Evolutionary conservation across 2,329 filamentous ascomycete genomes (phyloP).

Genomic region (Allantophomopsis cytisporea): DNA sequence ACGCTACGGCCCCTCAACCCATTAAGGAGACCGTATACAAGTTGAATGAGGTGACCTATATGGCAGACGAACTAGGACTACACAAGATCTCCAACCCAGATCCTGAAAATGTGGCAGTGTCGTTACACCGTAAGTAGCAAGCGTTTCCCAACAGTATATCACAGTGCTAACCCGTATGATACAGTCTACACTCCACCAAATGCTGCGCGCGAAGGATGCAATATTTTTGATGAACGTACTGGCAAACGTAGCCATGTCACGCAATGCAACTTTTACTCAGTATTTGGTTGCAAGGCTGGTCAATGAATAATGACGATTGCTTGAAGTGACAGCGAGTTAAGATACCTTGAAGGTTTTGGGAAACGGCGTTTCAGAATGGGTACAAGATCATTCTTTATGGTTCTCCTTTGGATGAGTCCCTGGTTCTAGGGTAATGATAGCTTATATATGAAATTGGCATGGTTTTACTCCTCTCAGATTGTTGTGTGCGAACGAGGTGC

Average conservation of each 20-base stretch:
- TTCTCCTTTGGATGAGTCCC: no score
- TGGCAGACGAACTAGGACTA: slow-evolving; percentile 79
- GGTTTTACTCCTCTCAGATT: no score
- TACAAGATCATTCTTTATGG: neutral
- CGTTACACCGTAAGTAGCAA: slow-evolving; percentile 51
- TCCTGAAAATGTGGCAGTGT: slow-evolving; percentile 61
- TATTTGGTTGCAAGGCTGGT: slow-evolving; percentile 26
- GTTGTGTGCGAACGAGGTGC: no score
- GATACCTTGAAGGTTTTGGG: neutral
- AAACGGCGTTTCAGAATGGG: neutral
- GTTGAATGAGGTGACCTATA: slow-evolving; percentile 71
- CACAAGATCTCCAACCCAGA: slow-evolving; percentile 72
- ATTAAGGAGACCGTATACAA: slow-evolving; percentile 55
- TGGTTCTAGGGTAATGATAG: no score
- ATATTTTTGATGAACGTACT: slow-evolving; percentile 67
- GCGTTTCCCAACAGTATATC: neutral
- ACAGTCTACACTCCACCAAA: slow-evolving; percentile 79
- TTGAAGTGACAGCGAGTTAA: neutral
- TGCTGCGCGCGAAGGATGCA: slow-evolving; percentile 68
- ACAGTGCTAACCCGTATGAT: neutral
- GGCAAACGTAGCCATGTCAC: slow-evolving; percentile 59
- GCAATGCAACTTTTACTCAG: slow-evolving; percentile 61
- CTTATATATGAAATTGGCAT: no score
- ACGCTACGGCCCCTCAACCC: slow-evolving; percentile 42
- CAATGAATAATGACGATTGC: neutral